Evolutionary conservation across 768 basidiomycete genomes (phyloP).

Genomic region (Suillus spraguei): DNA sequence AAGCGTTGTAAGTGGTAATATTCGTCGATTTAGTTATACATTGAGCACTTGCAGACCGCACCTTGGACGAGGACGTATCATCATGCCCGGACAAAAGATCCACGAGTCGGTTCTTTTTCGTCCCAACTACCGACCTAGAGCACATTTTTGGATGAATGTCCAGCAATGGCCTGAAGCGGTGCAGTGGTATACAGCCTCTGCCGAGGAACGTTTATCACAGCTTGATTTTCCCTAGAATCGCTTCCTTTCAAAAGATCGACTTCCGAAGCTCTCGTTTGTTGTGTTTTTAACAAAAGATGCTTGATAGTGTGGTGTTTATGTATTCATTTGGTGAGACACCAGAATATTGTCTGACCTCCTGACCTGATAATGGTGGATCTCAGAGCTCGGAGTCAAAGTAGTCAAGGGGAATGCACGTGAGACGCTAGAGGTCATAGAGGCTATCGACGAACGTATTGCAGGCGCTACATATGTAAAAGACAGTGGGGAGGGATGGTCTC

Average conservation of each 20-base stretch:
- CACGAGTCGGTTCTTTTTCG: slow-evolving; percentile 10
- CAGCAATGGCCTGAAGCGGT: slow-evolving; percentile 6
- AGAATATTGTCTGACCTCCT: background rate
- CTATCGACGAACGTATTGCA: background rate
- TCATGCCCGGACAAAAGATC: slow-evolving; percentile 11
- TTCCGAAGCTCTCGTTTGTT: background rate
- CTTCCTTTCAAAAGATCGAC: background rate
- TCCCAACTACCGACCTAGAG: slow-evolving; percentile 7
- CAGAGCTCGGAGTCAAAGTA: background rate
- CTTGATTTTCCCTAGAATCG: background rate
- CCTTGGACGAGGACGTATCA: slow-evolving; percentile 4
- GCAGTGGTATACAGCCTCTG: background rate
- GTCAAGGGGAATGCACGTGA: background rate
- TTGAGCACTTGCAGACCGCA: background rate
- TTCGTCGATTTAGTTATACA: background rate
- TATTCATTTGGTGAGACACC: background rate
- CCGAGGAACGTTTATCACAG: background rate
- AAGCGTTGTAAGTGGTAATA: background rate
- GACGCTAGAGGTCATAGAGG: background rate
- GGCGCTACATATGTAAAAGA: background rate
- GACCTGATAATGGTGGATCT: background rate
- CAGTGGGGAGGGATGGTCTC: background rate
- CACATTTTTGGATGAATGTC: slow-evolving; percentile 5
- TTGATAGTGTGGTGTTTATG: background rate
- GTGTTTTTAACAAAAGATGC: background rate